Percentiles rank a stretch among this genome's conserved stretches.
Evolutionary conservation across 2,329 filamentous ascomycete species (phyloP).

Genomic region (Cytospora piceae): DNA sequence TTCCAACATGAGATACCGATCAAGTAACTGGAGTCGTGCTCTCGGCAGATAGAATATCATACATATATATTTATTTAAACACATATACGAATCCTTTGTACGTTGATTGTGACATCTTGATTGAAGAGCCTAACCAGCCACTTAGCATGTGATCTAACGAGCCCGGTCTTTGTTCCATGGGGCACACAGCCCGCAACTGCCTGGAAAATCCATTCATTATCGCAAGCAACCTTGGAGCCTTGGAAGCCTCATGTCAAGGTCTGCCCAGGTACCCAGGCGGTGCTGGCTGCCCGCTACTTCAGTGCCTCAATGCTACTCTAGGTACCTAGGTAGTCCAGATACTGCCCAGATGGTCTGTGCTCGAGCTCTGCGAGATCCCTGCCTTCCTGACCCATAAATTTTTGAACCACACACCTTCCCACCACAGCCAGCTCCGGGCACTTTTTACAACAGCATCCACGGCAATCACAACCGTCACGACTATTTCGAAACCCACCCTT

Average conservation of each 20-base stretch:
- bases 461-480: background rate
- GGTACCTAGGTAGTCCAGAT: background rate
- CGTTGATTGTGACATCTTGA: background rate
- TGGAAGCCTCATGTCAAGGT: background rate
- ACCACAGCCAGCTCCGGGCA: constrained; percentile 11
- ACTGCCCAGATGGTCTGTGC: constrained; percentile 7
- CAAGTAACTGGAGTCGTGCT: no score
- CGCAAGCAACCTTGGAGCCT: background rate
- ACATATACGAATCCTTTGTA: no score
- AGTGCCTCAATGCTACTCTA: background rate
- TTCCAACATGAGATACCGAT: background rate
- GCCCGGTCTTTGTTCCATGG: background rate
- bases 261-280: background rate
- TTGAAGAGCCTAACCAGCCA: background rate
- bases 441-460: constrained; percentile 2
- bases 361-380: constrained; percentile 9
- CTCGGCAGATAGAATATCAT: no score
- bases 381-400: constrained; percentile 11
- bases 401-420: constrained; percentile 8
- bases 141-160: background rate
- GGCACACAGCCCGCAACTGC: background rate
- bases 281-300: background rate
- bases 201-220: no score
- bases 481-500: background rate
- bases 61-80: no score